phyloP scores from a whole-genome alignment of 2,329 filamentous ascomycete species.

The Fusarium sterilihyphosum region DNA sequence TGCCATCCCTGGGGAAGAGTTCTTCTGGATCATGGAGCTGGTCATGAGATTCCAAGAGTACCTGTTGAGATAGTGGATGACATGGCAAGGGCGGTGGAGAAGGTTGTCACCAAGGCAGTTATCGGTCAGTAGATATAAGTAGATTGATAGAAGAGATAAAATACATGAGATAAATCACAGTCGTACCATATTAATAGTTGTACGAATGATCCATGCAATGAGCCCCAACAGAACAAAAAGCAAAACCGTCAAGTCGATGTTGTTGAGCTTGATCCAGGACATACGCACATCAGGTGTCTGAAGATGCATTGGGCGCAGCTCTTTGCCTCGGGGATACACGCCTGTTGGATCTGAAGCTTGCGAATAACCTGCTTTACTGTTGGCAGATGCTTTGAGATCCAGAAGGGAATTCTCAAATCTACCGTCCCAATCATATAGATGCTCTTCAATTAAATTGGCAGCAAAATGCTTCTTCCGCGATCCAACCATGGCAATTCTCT shows the following conservation, averaged over 20 bases:
- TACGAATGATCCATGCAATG: too few species aligned
- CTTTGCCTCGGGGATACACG: not conserved
- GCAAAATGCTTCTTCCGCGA: not conserved
- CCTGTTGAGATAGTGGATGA: not conserved
- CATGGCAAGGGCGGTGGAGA: conserved; percentile 2
- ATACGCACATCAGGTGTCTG: conserved; percentile 4
- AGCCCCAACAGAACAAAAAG: not conserved
- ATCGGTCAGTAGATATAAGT: not conserved
- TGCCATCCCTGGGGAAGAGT: conserved; percentile 3
- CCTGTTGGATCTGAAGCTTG: not conserved
- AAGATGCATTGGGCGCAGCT: not conserved
- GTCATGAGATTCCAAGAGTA: not conserved
- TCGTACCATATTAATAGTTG: not conserved
- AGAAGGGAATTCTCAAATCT: not conserved
- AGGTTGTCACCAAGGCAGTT: not conserved
- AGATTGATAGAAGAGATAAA: not conserved
- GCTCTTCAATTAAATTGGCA: not conserved
- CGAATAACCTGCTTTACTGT: accelerated
- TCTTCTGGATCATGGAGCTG: conserved; percentile 1
- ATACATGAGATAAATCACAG: not conserved
- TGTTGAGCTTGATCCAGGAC: conserved; percentile 7
- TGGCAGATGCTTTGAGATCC: not conserved
- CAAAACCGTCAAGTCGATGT: not conserved
- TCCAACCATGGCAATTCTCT: not conserved
- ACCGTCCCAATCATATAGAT: conserved; percentile 1